Evolutionary conservation across 768 basidiomycete genomes (phyloP).

Genomic region (Xerocomus spinulosus): DNA sequence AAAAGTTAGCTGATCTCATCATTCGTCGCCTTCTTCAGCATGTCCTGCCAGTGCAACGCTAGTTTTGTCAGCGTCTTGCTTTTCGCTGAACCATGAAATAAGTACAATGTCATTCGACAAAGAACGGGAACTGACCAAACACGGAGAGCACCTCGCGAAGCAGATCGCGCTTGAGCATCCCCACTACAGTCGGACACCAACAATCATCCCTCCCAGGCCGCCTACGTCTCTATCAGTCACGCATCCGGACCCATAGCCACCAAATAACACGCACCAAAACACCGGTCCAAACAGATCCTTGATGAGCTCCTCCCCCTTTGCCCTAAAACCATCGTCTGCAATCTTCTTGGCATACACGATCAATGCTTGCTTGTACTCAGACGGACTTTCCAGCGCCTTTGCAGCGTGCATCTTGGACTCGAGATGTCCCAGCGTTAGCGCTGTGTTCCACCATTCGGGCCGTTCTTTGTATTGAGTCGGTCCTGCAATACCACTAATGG

Average conservation of each 20-base stretch:
- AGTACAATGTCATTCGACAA: not conserved
- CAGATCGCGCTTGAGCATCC: slow-evolving; percentile 76
- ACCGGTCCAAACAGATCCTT: slow-evolving; percentile 87
- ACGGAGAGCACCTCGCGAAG: slow-evolving; percentile 73
- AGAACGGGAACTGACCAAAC: slow-evolving; percentile 54
- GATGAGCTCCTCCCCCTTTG: slow-evolving; percentile 87
- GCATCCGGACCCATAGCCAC: not conserved
- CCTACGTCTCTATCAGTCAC: slow-evolving; percentile 34
- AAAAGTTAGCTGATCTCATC: slow-evolving; percentile 38
- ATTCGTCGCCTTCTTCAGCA: slow-evolving; percentile 56
- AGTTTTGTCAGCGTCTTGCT: slow-evolving; percentile 74
- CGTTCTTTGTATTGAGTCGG: slow-evolving; percentile 41
- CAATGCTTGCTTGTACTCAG: slow-evolving; percentile 78
- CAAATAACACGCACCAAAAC: slow-evolving; percentile 62
- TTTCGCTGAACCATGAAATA: slow-evolving; percentile 42
- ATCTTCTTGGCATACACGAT: slow-evolving; percentile 77
- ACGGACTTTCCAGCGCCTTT: slow-evolving; percentile 68
- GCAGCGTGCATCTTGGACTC: slow-evolving; percentile 80
- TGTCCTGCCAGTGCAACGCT: slow-evolving; percentile 80
- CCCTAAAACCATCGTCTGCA: slow-evolving; percentile 84
- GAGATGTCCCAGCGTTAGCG: slow-evolving; percentile 82
- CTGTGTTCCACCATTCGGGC: slow-evolving; percentile 78
- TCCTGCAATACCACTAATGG: slow-evolving; percentile 43
- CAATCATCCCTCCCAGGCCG: slow-evolving; percentile 57
- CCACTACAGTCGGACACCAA: slow-evolving; percentile 69